Conservation (phyloP, 352 stramenopile species). For the Thalassiosira hispida region DNA sequence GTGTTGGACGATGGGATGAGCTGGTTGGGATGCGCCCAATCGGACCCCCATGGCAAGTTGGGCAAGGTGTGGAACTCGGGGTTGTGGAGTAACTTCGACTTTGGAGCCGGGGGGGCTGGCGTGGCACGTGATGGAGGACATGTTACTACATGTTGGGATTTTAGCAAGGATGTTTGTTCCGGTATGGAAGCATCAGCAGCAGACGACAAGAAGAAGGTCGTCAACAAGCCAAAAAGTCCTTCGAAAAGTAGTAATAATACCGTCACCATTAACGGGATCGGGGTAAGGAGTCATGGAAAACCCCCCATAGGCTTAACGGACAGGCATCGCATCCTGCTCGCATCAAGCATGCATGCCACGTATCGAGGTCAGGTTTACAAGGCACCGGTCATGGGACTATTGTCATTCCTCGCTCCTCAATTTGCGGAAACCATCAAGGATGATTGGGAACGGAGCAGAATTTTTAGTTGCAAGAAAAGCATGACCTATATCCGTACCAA, state of each 20-base stretch:
- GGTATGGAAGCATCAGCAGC: not conserved
- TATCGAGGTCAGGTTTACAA: conserved; percentile 49
- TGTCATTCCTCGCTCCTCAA: conserved; percentile 77
- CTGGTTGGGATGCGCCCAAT: conserved; percentile 70
- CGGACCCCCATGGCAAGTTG: conserved; percentile 69
- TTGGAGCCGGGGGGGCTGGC: conserved; percentile 62
- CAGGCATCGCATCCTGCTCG: conserved; percentile 75
- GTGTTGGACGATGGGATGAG: conserved; percentile 79
- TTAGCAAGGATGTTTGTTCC: conserved; percentile 41
- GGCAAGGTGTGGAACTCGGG: conserved; percentile 69
- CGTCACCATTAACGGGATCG: not conserved
- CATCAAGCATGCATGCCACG: conserved; percentile 53
- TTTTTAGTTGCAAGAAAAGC: conserved; percentile 68
- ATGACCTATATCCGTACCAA: conserved; percentile 76
- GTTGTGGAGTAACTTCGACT: conserved; percentile 73
- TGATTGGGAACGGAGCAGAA: conserved; percentile 79
- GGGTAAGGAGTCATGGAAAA: conserved; percentile 6
- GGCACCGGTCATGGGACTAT: conserved; percentile 56
- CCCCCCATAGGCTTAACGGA: conserved; percentile 71
- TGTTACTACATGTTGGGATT: conserved; percentile 56
- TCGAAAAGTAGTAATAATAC: not conserved
- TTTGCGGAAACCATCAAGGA: conserved; percentile 73
- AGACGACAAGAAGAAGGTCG: not conserved
- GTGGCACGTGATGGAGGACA: conserved; percentile 20
- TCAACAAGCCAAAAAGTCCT: conserved; percentile 24